phyloP scores from a whole-genome alignment of 2,329 filamentous ascomycete genomes.

The Arachnopeziza araneosa region DNA sequence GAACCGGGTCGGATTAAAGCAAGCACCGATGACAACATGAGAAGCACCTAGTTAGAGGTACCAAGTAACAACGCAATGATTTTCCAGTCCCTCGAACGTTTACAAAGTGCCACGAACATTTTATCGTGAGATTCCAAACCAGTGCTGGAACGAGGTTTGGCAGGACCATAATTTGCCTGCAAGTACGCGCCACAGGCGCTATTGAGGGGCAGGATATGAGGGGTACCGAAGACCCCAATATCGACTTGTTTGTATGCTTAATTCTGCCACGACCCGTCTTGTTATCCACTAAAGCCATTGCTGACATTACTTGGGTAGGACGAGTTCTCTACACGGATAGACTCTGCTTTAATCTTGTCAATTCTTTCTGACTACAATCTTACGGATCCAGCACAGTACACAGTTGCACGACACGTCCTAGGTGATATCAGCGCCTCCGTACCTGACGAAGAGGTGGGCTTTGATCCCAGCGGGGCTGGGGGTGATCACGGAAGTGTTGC shows the following conservation, averaged over 20 bases:
- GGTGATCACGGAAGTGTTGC: constrained; percentile 9
- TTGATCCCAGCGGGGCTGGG: constrained; percentile 70
- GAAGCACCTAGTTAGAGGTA: too few species aligned
- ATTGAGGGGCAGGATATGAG: not conserved
- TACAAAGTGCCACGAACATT: not conserved
- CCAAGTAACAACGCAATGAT: not conserved
- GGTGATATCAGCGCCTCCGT: constrained; percentile 61
- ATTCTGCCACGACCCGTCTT: not conserved
- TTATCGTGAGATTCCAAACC: not conserved
- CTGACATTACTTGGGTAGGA: constrained; percentile 34
- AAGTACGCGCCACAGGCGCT: not conserved
- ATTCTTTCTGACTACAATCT: constrained; percentile 72
- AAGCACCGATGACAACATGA: not conserved
- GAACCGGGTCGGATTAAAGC: not conserved
- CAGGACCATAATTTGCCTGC: not conserved
- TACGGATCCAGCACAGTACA: constrained; percentile 42
- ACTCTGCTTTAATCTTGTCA: constrained; percentile 70
- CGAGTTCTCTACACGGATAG: constrained; percentile 68
- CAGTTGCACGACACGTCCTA: constrained; percentile 53
- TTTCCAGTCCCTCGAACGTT: not conserved
- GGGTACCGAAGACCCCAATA: constrained; percentile 10
- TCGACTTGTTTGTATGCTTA: constrained; percentile 11
- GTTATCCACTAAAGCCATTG: not conserved
- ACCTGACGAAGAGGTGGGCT: constrained; percentile 63
- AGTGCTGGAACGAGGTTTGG: not conserved